Base-by-base conservation (phyloP, 2,329 filamentous ascomycete genomes). In the Ambrosiella xylebori region DNA sequence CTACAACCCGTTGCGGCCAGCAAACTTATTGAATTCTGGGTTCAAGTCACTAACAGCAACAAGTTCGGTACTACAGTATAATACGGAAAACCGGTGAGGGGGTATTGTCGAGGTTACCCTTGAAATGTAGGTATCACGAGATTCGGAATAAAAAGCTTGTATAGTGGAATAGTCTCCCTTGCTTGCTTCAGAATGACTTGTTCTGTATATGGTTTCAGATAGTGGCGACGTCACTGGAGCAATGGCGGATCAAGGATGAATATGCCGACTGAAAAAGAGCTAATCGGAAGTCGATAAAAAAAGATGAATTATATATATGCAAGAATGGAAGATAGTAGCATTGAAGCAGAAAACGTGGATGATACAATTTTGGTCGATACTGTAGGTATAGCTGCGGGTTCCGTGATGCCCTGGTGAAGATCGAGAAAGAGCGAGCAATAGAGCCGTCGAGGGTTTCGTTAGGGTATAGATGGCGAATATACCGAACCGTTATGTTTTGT, bases 131-230 rank as follows among this genome's bases (percentile, higher is more conserved):
- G 47, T 51, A 27, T 51, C n/a, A 41, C 39, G 8, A 7, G 39
- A 41, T 41, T 27, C 19, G 47, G 47, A 36, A 51, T 13, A 51
- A 19, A 51, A 51, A 35, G 35, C 17, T 51, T 36, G 19, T 35
- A 19, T 9, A 11, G 3, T 19, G 13, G 15, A 19, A 35, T 35
- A n/a, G 19, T 36, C 17, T 37, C 47, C 47, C 19, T 51, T 27
- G 47, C 47, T 51, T 51, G 47, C 17, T 51, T 12, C 47, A 51
- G 47, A 51, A 36, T 51, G 47, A 37, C 47, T 51, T 51, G 47
- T n/a, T 12, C 9, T 8, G 17, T 36, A 27, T 36, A n/a, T 17
- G 27, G 17, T 35, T 51, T 51, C 19, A 51, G 15, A 51, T 51
- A 27, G 19, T 9, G 19, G 19, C 47, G 35, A 19, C 15, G 19